Evolutionary conservation across 1,139 yeast genomes (phyloP).

Genomic region (Geotrichum citri-aurantii): DNA sequence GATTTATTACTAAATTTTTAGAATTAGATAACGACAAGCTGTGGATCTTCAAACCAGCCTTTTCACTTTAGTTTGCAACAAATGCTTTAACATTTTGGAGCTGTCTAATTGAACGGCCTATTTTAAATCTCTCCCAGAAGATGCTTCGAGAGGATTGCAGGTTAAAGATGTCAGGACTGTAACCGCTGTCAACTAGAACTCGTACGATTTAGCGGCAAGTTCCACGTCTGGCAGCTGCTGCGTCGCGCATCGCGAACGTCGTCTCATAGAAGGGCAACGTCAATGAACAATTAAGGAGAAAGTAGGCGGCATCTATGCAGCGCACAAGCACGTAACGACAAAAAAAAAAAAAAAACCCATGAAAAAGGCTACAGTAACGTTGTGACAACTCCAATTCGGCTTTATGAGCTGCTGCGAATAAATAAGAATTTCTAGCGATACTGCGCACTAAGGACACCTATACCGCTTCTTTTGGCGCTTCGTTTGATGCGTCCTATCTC

Average conservation of each 20-base stretch:
- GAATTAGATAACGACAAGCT: too few relatives aligned
- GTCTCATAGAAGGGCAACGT: not conserved
- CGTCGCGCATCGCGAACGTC: not conserved
- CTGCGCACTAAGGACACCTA: too few relatives aligned
- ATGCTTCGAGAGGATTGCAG: not conserved
- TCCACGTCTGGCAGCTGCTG: not conserved
- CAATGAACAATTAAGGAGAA: not conserved
- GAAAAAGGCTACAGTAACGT: not conserved
- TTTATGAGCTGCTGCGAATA: too few relatives aligned
- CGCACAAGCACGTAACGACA: not conserved
- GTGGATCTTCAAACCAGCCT: too few relatives aligned
- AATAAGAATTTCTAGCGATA: too few relatives aligned
- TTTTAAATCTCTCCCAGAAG: not conserved
- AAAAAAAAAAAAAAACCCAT: not conserved
- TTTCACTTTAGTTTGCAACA: too few relatives aligned
- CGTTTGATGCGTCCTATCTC: not conserved
- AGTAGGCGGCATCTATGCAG: not conserved
- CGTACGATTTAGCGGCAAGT: not conserved
- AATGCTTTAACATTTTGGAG: not conserved
- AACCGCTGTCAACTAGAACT: not conserved
- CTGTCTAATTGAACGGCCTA: not conserved
- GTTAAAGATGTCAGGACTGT: not conserved
- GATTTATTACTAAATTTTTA: too few relatives aligned
- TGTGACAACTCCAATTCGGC: too few relatives aligned
- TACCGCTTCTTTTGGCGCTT: not conserved